Base-by-base conservation (phyloP, 768 basidiomycete species). In the Panaeolus papilionaceus region DNA sequence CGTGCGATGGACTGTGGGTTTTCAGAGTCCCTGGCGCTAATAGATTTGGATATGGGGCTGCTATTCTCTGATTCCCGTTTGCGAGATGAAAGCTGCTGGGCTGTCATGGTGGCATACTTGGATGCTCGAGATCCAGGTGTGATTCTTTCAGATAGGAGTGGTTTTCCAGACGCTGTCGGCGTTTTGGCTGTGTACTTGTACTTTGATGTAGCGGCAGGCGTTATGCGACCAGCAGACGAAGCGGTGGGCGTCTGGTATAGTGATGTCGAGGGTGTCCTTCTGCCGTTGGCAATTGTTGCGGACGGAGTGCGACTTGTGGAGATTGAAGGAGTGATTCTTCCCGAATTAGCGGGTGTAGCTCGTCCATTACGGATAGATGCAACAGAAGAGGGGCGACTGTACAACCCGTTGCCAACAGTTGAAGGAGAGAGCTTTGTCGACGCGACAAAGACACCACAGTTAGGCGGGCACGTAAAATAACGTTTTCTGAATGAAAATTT, bases 391-490 rank as follows among this genome's bases (percentile, higher is more conserved):
- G 96, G 92, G 16, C 94, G 86, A 65, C 73, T 73, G 42, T 80
- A 70, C 23, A 85, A 80, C 1, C 83, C 85, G 12, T 79, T 74
- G 16, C 89, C 87, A 20, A 89, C 88, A 3, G 92, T 94, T 6
- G 93, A 89, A 4, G 88, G 73, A 2, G 95, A 92, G 20, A 99
- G 87, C 76, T 98, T 98, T 39, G 87, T 80, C 1, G 89, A 82
- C 6, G 92, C 88, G 23, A 97, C 92, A 75, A 99, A 99, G 44
- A 99, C 94, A 33, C 97, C 97, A 68, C 95, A 96, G 54, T 88
- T 86, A 0, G 89, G 88, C 18, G 94, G 88, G 77, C 96, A 98
- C 1, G 81, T 71, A 72, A 99, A 99, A 77, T 99, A 98, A 72
- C 85, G 88, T 58, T 87, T 86, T 47, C 95, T 96, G 68, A 66